Percentiles rank a stretch among this genome's conserved stretches.
Evolutionary conservation across 306 rosid species (phyloP).

Genomic region (Quercus robur): DNA sequence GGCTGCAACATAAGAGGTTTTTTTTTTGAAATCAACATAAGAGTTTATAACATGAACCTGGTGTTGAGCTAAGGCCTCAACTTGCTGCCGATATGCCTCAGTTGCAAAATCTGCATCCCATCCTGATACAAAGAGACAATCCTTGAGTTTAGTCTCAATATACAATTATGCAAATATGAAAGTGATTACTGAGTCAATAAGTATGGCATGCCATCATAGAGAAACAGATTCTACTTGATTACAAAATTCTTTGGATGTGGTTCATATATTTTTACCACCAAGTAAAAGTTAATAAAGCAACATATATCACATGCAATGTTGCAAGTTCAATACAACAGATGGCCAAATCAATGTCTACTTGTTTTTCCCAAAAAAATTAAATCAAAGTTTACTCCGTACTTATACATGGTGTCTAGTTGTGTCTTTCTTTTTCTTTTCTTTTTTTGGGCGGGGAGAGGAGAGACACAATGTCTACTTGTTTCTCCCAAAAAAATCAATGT

Average conservation of each 20-base stretch:
- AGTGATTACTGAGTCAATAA: not conserved
- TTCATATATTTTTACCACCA: not conserved
- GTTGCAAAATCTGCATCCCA: constrained; percentile 99
- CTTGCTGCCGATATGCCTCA: constrained; percentile 95
- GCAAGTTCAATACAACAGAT: not conserved
- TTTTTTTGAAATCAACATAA: too few species aligned
- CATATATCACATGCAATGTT: not conserved
- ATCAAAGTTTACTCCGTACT: too few species aligned
- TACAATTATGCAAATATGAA: constrained; percentile 11
- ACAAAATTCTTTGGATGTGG: not conserved
- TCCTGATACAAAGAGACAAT: constrained; percentile 40
- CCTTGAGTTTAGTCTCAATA: constrained; percentile 23
- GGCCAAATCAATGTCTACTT: not conserved
- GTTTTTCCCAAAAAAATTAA: too few species aligned
- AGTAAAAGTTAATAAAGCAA: not conserved
- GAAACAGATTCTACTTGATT: not conserved
- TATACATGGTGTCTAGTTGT: too few species aligned
- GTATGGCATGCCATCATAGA: constrained; percentile 8
- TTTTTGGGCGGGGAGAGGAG: too few species aligned
- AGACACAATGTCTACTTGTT: too few species aligned
- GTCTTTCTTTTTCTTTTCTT: too few species aligned
- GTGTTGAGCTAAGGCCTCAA: constrained; percentile 91
- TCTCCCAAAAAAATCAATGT: too few species aligned
- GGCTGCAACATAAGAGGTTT: not conserved
- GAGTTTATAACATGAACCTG: constrained; percentile 51